Evolutionary conservation across 352 stramenopile genomes (phyloP).

Genomic region (Blastocystis sp.): DNA sequence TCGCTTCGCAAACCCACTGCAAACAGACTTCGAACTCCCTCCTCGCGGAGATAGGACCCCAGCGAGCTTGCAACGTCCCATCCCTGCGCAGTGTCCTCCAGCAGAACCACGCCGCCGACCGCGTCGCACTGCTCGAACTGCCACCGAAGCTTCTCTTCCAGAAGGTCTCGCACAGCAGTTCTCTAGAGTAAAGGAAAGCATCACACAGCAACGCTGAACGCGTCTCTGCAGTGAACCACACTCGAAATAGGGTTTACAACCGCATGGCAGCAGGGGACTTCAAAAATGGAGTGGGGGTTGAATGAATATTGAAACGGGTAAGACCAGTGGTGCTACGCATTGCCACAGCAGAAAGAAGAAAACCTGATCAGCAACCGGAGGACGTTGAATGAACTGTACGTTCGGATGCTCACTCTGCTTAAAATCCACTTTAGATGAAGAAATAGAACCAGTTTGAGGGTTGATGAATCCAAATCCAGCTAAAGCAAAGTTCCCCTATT

Average conservation of each 20-base stretch:
- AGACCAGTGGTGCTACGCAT: constrained; percentile 22
- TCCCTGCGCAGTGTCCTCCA: neutral
- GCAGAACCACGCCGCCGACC: neutral
- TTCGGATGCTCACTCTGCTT: neutral
- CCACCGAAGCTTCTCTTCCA: neutral
- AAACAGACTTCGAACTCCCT: neutral
- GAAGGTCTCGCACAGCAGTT: neutral
- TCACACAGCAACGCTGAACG: neutral
- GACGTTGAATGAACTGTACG: neutral
- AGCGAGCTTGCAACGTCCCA: neutral
- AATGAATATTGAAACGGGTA: neutral
- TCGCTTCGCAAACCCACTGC: neutral
- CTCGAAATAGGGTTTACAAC: neutral
- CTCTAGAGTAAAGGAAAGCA: neutral
- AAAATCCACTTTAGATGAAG: neutral
- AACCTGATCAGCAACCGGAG: neutral
- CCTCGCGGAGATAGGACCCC: neutral
- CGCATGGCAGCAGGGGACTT: neutral
- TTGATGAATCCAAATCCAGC: constrained; percentile 24
- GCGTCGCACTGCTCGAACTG: constrained; percentile 3
- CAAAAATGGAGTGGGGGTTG: neutral
- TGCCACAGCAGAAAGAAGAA: neutral
- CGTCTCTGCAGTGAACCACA: neutral
- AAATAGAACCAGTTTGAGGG: constrained; percentile 10
- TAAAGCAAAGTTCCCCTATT: neutral